phyloP scores from a whole-genome alignment of 805 yeast species.

The Candida tallmaniae region DNA sequence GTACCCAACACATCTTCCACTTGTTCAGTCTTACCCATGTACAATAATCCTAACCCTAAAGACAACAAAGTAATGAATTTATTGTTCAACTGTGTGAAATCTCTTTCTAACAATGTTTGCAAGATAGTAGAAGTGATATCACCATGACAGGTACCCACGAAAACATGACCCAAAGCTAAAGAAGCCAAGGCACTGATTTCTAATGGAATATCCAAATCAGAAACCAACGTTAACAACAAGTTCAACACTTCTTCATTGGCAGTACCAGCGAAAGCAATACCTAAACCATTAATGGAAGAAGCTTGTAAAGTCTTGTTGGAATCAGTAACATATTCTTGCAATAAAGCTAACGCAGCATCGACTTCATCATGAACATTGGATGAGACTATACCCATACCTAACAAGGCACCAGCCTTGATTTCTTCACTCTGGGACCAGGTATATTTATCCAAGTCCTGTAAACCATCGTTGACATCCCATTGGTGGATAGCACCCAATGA shows the following conservation, averaged over 20 bases:
- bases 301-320: slow-evolving; percentile 61
- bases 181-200: slow-evolving; percentile 86
- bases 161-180: slow-evolving; percentile 87
- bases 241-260: slow-evolving; percentile 79
- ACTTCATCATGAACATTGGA: slow-evolving; percentile 94
- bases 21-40: slow-evolving; percentile 90
- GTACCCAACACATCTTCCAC: slow-evolving; percentile 93
- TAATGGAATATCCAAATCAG: slow-evolving; percentile 68
- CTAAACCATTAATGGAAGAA: slow-evolving; percentile 86
- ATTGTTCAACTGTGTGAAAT: slow-evolving; percentile 67
- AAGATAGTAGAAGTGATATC: slow-evolving; percentile 89
- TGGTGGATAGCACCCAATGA: slow-evolving; percentile 84
- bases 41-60: slow-evolving; percentile 84
- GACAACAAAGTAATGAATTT: slow-evolving; percentile 90
- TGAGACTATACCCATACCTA: slow-evolving; percentile 91
- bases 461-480: slow-evolving; percentile 88
- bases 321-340: slow-evolving; percentile 77
- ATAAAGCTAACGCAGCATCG: slow-evolving; percentile 82
- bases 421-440: slow-evolving; percentile 81
- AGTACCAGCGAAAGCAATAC: slow-evolving; percentile 93
- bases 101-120: slow-evolving; percentile 86
- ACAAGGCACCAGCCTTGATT: slow-evolving; percentile 91
- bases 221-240: slow-evolving; percentile 73
- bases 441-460: slow-evolving; percentile 85
- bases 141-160: slow-evolving; percentile 94